These are phyloP conservation scores for Ophiostoma australiae DNA, from an alignment of 2,329 filamentous ascomycete species.

Conservation along the genomic window DNA sequence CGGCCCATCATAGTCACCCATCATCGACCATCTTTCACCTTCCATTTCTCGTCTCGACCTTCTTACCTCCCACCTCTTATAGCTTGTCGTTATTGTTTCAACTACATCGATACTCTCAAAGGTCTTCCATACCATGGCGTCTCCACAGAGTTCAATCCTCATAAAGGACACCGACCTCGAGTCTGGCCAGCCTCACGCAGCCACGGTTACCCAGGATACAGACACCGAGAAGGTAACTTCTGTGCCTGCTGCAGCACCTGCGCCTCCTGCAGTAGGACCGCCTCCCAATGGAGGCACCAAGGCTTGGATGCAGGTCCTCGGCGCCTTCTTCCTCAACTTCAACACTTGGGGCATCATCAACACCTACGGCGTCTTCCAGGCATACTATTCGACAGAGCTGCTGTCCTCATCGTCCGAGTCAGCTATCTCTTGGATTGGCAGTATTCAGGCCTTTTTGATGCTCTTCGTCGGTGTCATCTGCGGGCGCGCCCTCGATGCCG, in stretches of 20 bases:
- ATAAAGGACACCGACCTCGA: constrained; percentile 12
- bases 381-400: constrained; percentile 17
- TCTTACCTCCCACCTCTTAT: too few relatives aligned
- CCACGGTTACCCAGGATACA: neutral
- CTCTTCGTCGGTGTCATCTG: constrained; percentile 40
- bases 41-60: neutral
- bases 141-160: constrained; percentile 15
- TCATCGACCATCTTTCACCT: neutral
- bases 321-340: constrained; percentile 26
- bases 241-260: neutral
- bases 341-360: constrained; percentile 23
- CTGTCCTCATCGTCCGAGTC: constrained; percentile 21
- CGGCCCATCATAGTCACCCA: neutral
- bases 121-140: constrained; percentile 6
- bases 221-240: constrained; percentile 8
- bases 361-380: constrained; percentile 21
- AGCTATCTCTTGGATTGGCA: constrained; percentile 44
- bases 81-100: too few relatives aligned
- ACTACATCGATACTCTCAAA: neutral
- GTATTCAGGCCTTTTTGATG: constrained; percentile 45
- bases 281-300: constrained; percentile 23
- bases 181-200: neutral
- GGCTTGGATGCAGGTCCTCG: constrained; percentile 25
- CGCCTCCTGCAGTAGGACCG: neutral
- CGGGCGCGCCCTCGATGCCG: constrained; percentile 46